A percentile compares a stretch with the other conserved stretches of the same genome.
These are phyloP conservation scores for Falciphora oryzae DNA, from an alignment of 2,329 filamentous ascomycete genomes.

Conservation along the genomic window DNA sequence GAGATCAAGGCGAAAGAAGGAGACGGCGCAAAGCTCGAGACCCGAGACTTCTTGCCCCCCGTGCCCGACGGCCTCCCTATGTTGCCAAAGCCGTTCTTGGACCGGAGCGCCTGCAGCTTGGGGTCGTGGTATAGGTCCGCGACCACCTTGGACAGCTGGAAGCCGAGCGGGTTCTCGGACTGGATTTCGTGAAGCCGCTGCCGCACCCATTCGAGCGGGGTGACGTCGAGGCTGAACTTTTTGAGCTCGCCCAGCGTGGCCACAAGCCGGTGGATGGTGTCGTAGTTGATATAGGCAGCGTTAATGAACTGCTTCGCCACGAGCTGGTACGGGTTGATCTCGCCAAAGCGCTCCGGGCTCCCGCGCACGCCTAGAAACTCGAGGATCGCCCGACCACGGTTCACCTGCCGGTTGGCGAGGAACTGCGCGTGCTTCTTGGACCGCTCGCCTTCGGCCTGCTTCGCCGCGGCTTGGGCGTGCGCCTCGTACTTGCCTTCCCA, in stretches of 20 bases:
- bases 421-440: slow-evolving; percentile 40
- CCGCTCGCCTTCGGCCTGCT: not conserved
- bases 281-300: slow-evolving; percentile 42
- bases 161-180: slow-evolving; percentile 35
- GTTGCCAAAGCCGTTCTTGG: slow-evolving; percentile 49
- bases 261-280: slow-evolving; percentile 50
- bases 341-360: slow-evolving; percentile 28
- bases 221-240: slow-evolving; percentile 47
- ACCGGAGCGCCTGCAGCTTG: slow-evolving; percentile 42
- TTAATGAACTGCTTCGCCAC: slow-evolving; percentile 46
- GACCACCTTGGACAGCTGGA: slow-evolving; percentile 45
- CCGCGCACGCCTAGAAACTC: slow-evolving; percentile 34
- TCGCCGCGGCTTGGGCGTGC: not conserved
- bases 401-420: slow-evolving; percentile 49
- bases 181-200: slow-evolving; percentile 49
- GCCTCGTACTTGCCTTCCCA: slow-evolving; percentile 40
- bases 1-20: not conserved
- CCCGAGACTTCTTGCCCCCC: slow-evolving; percentile 19
- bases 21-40: not conserved
- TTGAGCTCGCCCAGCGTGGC: slow-evolving; percentile 48
- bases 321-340: slow-evolving; percentile 52
- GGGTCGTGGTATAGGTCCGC: slow-evolving; percentile 52
- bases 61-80: slow-evolving; percentile 46
- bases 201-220: slow-evolving; percentile 50
- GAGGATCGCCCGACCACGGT: slow-evolving; percentile 47